A percentile compares a stretch with the other conserved stretches of the same genome.
These are phyloP conservation scores for Torulaspora pretoriensis DNA, from an alignment of 1,139 yeast species.

Conservation along the genomic window DNA sequence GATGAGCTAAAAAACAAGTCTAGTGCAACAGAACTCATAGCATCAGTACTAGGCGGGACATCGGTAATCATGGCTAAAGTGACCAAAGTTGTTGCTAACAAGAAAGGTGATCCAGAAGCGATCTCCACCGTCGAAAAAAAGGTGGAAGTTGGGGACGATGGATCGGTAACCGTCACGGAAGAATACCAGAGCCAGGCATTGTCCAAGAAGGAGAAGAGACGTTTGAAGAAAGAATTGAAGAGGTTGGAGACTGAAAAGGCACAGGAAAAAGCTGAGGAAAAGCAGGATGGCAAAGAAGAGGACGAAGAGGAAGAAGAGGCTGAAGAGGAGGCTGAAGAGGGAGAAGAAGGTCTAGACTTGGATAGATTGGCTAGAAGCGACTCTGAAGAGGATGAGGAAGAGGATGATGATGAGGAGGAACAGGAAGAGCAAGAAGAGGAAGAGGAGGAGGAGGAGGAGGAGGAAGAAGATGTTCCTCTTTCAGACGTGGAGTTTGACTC, in stretches of 20 bases:
- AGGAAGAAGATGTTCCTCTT: conserved; percentile 64
- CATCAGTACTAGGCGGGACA: neutral
- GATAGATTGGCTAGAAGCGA: conserved; percentile 57
- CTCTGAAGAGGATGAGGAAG: conserved; percentile 45
- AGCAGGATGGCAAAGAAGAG: conserved; percentile 22
- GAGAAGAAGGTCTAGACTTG: conserved; percentile 38
- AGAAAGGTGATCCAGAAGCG: conserved; percentile 35
- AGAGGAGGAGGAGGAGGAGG: conserved; percentile 44
- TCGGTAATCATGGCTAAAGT: conserved; percentile 37
- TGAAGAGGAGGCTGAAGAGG: conserved; percentile 34
- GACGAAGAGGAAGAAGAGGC: conserved; percentile 30
- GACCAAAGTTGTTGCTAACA: conserved; percentile 34
- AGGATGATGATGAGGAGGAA: conserved; percentile 43
- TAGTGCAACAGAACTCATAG: neutral
- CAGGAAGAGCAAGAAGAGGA: conserved; percentile 39
- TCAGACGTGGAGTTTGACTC: conserved; percentile 79
- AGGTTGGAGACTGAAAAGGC: conserved; percentile 27
- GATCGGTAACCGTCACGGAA: conserved; percentile 30
- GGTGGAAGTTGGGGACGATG: conserved; percentile 17
- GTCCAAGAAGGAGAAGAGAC: conserved; percentile 64
- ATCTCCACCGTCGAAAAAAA: conserved; percentile 34
- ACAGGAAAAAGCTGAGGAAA: conserved; percentile 24
- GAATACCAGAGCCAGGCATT: conserved; percentile 45
- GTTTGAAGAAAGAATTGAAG: conserved; percentile 49
- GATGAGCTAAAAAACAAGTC: conserved; percentile 13